Evolutionary conservation across 23 red algal species (phyloP).

Genomic region (Gracilariopsis chorda): DNA sequence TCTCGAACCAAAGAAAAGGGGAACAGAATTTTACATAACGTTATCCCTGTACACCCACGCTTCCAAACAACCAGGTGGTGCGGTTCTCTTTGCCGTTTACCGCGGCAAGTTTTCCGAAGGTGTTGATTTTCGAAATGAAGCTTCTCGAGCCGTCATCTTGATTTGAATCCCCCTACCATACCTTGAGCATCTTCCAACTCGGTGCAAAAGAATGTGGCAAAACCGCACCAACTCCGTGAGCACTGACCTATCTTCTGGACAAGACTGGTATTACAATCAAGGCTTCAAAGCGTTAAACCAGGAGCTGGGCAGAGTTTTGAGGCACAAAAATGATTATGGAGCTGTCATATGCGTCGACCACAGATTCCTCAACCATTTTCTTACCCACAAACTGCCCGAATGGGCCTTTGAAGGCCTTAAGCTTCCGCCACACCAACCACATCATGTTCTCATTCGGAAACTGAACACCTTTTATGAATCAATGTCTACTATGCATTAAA

Average conservation of each 20-base stretch:
- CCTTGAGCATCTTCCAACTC: neutral
- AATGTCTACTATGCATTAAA: too few species aligned
- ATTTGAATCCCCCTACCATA: conserved; percentile 68
- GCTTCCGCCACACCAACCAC: too few species aligned
- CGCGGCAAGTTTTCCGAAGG: conserved; percentile 94
- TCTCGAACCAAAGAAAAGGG: conserved; percentile 63
- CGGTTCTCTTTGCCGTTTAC: conserved; percentile 85
- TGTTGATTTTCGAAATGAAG: conserved; percentile 92
- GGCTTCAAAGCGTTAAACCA: conserved; percentile 89
- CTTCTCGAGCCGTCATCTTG: conserved; percentile 85
- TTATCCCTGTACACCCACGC: conserved; percentile 74
- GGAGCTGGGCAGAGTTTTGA: conserved; percentile 84
- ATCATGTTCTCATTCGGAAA: too few species aligned
- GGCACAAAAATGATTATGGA: conserved; percentile 92
- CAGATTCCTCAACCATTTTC: conserved; percentile 14
- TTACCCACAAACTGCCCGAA: neutral
- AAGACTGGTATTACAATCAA: conserved; percentile 84
- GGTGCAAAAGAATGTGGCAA: neutral
- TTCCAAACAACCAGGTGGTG: conserved; percentile 33
- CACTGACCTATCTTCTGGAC: conserved; percentile 1
- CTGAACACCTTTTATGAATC: too few species aligned
- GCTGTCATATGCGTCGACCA: conserved; percentile 76
- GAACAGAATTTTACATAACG: conserved; percentile 58
- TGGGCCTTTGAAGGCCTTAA: too few species aligned
- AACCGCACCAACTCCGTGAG: too few species aligned